Base-by-base conservation (phyloP, 2,329 filamentous ascomycete species). In the Colletotrichum lentis region DNA sequence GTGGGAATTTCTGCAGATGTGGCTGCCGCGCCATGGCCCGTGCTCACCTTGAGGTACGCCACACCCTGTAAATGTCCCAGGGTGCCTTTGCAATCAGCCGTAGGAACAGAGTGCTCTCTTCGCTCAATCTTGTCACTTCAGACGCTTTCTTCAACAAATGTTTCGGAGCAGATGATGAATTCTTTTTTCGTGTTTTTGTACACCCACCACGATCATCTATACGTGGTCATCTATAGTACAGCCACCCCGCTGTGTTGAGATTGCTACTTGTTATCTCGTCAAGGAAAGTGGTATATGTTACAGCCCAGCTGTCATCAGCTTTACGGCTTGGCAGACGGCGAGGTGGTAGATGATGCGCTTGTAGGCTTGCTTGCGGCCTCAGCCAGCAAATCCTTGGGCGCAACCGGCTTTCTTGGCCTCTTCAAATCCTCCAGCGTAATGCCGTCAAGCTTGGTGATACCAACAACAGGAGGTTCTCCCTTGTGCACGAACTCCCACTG, bases 401-500 rank as follows among this genome's bases (percentile, higher is more conserved):
- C 85, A 70, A 92, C 79, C 75, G 88, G 85, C 76, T 89, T 87
- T 79, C 94, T 88, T 56, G 94, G 92, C 74, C 89, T 88, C 84
- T 93, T 96, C 76, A 99, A 81, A 49, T 91, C 90, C 73, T 95
- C 93, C 74, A 95, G 80, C 24, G 94, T 97, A 35, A 97, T 79
- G 10, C 94, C 94, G 68, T 93, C 88, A 62, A 99, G 81, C 80
- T 97, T 97, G 22, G 94, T 98, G 71, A 97, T 89, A 37, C 96
- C 96, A 76, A 99, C 95, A 44, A 97, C 87, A 0, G 96, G 89
- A 3, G 94, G 85, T 74, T 97, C 96, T 8, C 93, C 94, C 81
- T 93, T 97, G 83, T 90, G 93, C 41, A 97, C 94, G 76, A 98
- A 97, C 76, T 97, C 94, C 83, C 93, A 99, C 76, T 91, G 84